These are phyloP conservation scores for Phytophthora cajani DNA, from an alignment of 352 stramenopile genomes.

Conservation along the genomic window DNA sequence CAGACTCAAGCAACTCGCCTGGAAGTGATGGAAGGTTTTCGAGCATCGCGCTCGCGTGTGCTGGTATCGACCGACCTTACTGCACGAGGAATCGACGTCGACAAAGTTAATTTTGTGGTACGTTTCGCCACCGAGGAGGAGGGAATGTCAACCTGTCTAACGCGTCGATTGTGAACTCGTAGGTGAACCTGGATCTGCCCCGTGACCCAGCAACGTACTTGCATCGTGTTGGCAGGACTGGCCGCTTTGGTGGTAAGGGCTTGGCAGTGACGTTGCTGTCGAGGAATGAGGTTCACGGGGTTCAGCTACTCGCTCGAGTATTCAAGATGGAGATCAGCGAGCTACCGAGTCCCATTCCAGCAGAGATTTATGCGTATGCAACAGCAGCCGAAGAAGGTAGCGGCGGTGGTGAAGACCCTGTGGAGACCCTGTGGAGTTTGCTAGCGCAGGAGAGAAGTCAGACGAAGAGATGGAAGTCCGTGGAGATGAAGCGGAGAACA, in stretches of 20 bases:
- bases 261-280: conserved; percentile 75
- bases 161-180: background rate
- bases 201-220: conserved; percentile 80
- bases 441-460: background rate
- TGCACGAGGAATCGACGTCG: conserved; percentile 77
- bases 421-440: background rate
- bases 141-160: background rate
- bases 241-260: conserved; percentile 76
- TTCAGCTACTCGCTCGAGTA: conserved; percentile 64
- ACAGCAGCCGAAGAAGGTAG: conserved; percentile 15
- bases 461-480: background rate
- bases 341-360: conserved; percentile 51
- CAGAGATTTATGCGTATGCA: conserved; percentile 55
- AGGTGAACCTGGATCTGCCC: conserved; percentile 79
- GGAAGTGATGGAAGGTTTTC: conserved; percentile 70
- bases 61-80: conserved; percentile 83
- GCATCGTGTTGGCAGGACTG: conserved; percentile 76
- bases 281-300: conserved; percentile 51
- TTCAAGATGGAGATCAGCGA: conserved; percentile 75
- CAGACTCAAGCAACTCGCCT: conserved; percentile 67
- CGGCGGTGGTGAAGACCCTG: background rate
- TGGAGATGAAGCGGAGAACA: conserved; percentile 1
- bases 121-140: background rate
- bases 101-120: conserved; percentile 82
- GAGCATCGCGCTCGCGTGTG: conserved; percentile 55